Percentiles rank a stretch among this genome's conserved stretches.
These are phyloP conservation scores for Auriculariales sp. DNA, from an alignment of 768 basidiomycete species.

Conservation along the genomic window DNA sequence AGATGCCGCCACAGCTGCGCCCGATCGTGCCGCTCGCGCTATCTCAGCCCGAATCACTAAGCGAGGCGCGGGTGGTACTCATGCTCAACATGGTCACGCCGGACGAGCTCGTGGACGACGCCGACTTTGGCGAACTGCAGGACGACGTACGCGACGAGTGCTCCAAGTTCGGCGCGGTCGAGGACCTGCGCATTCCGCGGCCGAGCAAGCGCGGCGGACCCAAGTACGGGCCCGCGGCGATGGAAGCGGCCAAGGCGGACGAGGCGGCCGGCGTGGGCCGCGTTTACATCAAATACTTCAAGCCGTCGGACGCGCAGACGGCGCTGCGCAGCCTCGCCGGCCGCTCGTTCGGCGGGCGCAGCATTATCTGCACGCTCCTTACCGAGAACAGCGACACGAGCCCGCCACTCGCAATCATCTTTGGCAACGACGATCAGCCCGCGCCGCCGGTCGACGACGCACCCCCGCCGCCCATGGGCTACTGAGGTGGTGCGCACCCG, in stretches of 20 bases:
- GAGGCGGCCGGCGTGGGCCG: conserved; percentile 89
- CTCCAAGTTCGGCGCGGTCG: conserved; percentile 61
- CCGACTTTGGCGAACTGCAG: conserved; percentile 86
- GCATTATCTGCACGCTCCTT: conserved; percentile 74
- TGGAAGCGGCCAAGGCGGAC: conserved; percentile 59
- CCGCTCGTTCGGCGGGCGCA: conserved; percentile 71
- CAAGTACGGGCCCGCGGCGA: conserved; percentile 50
- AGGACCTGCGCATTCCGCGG: conserved; percentile 78
- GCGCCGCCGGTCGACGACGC: conserved; percentile 38
- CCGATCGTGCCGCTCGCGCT: conserved; percentile 83
- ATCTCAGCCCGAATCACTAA: conserved; percentile 25
- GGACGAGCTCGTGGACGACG: conserved; percentile 80
- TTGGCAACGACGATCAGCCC: conserved; percentile 71
- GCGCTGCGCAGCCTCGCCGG: conserved; percentile 86
- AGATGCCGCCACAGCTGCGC: conserved; percentile 70
- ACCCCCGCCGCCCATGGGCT: not conserved
- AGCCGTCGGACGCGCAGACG: conserved; percentile 42
- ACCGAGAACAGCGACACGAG: conserved; percentile 76
- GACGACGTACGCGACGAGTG: conserved; percentile 93
- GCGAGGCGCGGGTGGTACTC: conserved; percentile 69
- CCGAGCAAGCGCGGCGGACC: conserved; percentile 77
- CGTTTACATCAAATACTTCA: conserved; percentile 81
- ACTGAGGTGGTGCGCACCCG: no score
- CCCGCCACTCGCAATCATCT: conserved; percentile 67
- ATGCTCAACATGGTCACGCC: conserved; percentile 98